Percentiles rank a stretch among this genome's conserved stretches.
Evolutionary conservation across 1,139 yeast genomes (phyloP).

Genomic region (Eremothecium coryli): DNA sequence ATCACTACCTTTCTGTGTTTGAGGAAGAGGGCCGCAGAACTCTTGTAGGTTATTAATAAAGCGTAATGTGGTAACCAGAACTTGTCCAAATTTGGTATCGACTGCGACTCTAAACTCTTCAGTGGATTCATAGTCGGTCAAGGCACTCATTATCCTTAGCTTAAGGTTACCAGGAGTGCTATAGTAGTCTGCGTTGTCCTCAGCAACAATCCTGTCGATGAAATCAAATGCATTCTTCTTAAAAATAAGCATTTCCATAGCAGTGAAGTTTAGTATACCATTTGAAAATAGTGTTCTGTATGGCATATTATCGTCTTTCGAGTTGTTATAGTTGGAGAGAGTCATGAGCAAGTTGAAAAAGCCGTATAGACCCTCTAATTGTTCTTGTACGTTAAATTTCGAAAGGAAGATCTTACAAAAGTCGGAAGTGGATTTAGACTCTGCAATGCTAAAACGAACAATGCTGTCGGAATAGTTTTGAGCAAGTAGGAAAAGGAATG

Average conservation of each 20-base stretch:
- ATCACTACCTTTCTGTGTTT: not conserved
- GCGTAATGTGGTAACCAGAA: constrained; percentile 34
- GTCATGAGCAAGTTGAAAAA: constrained; percentile 48
- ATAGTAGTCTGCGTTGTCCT: constrained; percentile 38
- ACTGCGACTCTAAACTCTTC: constrained; percentile 29
- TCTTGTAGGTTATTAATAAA: constrained; percentile 24
- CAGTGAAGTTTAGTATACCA: constrained; percentile 43
- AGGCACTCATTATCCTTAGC: constrained; percentile 48
- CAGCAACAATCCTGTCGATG: constrained; percentile 38
- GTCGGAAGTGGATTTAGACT: constrained; percentile 57
- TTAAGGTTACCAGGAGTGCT: constrained; percentile 41
- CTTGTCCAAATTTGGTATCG: constrained; percentile 38
- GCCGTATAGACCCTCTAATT: constrained; percentile 48
- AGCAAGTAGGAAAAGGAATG: constrained; percentile 69
- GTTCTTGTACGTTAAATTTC: constrained; percentile 59
- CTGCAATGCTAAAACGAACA: constrained; percentile 50
- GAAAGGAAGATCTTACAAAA: constrained; percentile 63
- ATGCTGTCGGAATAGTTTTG: constrained; percentile 57
- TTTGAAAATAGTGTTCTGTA: constrained; percentile 59
- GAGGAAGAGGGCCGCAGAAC: constrained; percentile 7
- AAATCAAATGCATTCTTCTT: constrained; percentile 48
- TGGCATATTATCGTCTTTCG: constrained; percentile 35
- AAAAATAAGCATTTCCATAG: constrained; percentile 41
- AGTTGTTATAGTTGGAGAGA: constrained; percentile 33
- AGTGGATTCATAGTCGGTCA: constrained; percentile 40